Conservation (phyloP, 208 protist species). For the Acanthamoeba culbertsoni region DNA sequence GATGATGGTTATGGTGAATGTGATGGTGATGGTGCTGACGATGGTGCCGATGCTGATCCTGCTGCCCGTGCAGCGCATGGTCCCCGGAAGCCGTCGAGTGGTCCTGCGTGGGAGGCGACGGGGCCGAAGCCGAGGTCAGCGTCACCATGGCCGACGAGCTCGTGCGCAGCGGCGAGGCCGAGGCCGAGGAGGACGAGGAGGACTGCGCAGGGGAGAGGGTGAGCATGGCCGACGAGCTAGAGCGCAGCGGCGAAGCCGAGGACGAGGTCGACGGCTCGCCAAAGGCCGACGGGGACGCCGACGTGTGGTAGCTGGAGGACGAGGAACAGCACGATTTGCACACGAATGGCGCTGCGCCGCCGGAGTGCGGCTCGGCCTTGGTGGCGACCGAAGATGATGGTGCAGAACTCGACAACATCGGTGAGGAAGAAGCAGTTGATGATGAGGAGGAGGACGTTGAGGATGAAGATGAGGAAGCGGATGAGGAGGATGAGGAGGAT, state of each 20-base stretch:
- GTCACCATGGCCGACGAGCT: neutral
- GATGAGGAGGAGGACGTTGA: neutral
- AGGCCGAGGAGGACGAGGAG: neutral
- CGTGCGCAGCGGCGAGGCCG: neutral
- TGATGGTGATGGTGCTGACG: neutral
- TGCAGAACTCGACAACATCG: neutral
- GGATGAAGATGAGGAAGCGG: neutral
- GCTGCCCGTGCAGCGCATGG: no score
- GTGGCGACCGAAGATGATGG: neutral
- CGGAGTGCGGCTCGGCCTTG: neutral
- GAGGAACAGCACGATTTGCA: neutral
- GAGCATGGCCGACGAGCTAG: neutral
- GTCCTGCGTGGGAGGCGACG: neutral
- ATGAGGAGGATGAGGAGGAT: no score
- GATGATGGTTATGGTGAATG: neutral
- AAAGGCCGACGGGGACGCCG: neutral
- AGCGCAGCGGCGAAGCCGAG: neutral
- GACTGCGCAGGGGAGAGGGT: neutral
- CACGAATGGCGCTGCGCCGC: neutral
- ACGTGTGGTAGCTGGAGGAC: neutral
- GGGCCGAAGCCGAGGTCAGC: neutral
- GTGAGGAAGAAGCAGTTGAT: neutral
- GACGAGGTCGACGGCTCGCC: no score
- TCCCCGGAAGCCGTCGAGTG: neutral
- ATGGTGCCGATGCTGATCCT: neutral